Percentiles rank a stretch among this genome's conserved stretches.
Conservation (phyloP, 179 eudicot species). For the Beta macrorhiza region DNA sequence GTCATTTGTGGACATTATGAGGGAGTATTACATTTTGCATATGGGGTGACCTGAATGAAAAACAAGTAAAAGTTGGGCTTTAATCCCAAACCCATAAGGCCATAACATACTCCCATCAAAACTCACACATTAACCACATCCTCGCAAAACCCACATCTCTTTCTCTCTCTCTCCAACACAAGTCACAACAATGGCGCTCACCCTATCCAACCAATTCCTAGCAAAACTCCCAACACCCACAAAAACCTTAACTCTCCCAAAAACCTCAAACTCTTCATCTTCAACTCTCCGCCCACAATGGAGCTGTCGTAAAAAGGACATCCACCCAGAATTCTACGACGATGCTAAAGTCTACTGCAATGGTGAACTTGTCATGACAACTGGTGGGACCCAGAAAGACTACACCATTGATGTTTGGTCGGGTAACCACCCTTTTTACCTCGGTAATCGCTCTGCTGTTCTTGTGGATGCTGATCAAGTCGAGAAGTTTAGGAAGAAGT, state of each 20-base stretch:
- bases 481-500: conserved; percentile 76
- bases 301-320: conserved; percentile 62
- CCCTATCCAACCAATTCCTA: conserved; percentile 64
- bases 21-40: not conserved
- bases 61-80: not conserved
- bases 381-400: conserved; percentile 78
- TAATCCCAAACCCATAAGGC: not conserved
- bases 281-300: conserved; percentile 23
- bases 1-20: no score
- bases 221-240: conserved; percentile 33
- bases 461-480: conserved; percentile 69
- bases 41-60: not conserved
- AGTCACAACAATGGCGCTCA: conserved; percentile 45
- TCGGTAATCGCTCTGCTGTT: conserved; percentile 51
- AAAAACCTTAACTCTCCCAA: conserved; percentile 25
- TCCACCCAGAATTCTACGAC: conserved; percentile 68
- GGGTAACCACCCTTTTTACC: conserved; percentile 83
- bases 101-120: not conserved
- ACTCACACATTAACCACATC: not conserved
- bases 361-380: conserved; percentile 70
- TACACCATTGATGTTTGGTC: conserved; percentile 87
- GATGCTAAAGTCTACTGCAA: conserved; percentile 77
- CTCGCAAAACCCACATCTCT: not conserved
- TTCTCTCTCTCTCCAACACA: not conserved
- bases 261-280: conserved; percentile 9